These are phyloP conservation scores for Ogataea methanolica DNA, from an alignment of 805 yeast species.

Conservation along the genomic window DNA sequence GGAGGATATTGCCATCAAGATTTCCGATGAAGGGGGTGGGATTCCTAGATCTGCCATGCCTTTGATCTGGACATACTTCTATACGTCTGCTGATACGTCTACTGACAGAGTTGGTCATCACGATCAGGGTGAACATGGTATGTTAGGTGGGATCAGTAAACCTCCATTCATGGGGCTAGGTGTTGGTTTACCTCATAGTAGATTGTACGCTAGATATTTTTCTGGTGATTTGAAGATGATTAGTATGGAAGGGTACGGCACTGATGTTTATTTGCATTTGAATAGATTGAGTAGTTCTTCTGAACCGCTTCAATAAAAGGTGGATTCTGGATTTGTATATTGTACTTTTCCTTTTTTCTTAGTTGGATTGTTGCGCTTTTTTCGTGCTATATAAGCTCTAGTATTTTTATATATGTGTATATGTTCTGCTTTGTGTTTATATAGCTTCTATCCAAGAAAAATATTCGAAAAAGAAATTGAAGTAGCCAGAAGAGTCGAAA, in stretches of 20 bases:
- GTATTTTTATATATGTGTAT: too few species aligned
- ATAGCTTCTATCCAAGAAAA: too few species aligned
- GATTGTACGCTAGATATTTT: conserved; percentile 83
- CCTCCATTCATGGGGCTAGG: conserved; percentile 97
- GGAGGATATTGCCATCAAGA: conserved; percentile 86
- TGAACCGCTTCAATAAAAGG: conserved; percentile 54
- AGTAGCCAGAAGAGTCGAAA: too few species aligned
- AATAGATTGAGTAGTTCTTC: conserved; percentile 70
- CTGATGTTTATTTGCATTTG: conserved; percentile 85
- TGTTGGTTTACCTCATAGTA: conserved; percentile 81
- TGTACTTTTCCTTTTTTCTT: background rate
- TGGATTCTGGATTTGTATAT: background rate
- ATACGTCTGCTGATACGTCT: conserved; percentile 88
- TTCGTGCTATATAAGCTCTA: too few species aligned
- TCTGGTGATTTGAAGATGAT: conserved; percentile 87
- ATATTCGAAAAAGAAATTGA: too few species aligned
- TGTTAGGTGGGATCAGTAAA: conserved; percentile 24
- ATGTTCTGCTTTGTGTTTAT: too few species aligned
- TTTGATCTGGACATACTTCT: conserved; percentile 84
- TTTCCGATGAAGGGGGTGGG: conserved; percentile 93
- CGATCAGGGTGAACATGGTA: conserved; percentile 21
- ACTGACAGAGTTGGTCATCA: conserved; percentile 57
- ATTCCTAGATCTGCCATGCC: conserved; percentile 82
- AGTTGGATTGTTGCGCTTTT: background rate
- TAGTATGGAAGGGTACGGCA: conserved; percentile 92